A percentile compares a stretch with the other conserved stretches of the same genome.
Conservation (phyloP, 2,329 filamentous ascomycete species). For the Apiospora koreana region DNA sequence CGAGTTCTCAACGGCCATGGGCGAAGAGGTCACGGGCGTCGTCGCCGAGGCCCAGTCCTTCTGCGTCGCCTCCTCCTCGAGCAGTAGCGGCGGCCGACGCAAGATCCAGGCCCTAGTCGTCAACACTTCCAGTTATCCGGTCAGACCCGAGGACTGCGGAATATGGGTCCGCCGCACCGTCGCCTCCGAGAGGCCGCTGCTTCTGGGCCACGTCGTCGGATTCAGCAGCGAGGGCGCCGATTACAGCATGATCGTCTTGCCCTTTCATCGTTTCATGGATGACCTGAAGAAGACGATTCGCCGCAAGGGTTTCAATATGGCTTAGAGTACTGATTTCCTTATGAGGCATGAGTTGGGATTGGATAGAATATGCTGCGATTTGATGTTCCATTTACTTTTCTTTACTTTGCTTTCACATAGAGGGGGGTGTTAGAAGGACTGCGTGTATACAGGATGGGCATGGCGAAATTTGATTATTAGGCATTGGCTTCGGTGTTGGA, state of each 20-base stretch:
- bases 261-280: constrained; percentile 14
- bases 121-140: constrained; percentile 18
- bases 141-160: constrained; percentile 16
- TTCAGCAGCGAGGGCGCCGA: constrained; percentile 12
- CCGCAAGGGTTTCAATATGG: constrained; percentile 14
- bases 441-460: neutral
- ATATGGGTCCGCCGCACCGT: constrained; percentile 18
- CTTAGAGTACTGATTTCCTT: neutral
- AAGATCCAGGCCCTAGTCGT: constrained; percentile 14
- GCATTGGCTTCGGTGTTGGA: neutral
- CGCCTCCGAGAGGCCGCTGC: constrained; percentile 14
- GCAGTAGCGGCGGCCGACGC: constrained; percentile 1
- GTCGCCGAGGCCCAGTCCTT: constrained; percentile 11
- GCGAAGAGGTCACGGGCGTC: constrained; percentile 19
- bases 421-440: neutral
- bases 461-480: neutral
- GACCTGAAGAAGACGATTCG: constrained; percentile 14
- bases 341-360: no score
- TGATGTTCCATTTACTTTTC: neutral
- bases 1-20: constrained; percentile 16
- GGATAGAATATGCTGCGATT: neutral
- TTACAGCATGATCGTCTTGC: constrained; percentile 15
- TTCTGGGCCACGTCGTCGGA: constrained; percentile 18
- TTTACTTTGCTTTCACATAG: neutral
- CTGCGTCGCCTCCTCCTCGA: constrained; percentile 7